These are phyloP conservation scores for Glycine latifolia DNA, from an alignment of 306 rosid genomes.

Conservation along the genomic window DNA sequence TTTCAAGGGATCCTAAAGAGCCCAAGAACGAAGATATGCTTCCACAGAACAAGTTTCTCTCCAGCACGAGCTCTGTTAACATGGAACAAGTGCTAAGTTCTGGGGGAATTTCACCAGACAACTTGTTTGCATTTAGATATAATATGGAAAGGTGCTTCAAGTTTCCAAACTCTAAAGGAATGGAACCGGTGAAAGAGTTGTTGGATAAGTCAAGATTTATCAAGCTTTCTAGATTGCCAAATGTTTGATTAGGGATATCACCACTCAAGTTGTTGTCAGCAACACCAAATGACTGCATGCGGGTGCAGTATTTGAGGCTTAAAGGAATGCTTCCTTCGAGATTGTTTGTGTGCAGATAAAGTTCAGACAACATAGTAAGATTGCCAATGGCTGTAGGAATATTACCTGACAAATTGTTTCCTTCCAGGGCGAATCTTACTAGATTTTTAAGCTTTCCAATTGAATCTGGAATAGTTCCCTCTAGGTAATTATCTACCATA, in stretches of 20 bases:
- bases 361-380: conserved; percentile 35
- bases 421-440: not conserved
- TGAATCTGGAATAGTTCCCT: conserved; percentile 44
- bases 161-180: conserved; percentile 46
- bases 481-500: not conserved
- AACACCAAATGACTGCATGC: not conserved
- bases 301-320: conserved; percentile 11
- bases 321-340: conserved; percentile 40
- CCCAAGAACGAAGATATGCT: conserved; percentile 30
- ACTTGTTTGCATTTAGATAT: not conserved
- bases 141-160: conserved; percentile 34
- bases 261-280: conserved; percentile 28
- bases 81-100: conserved; percentile 26
- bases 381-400: conserved; percentile 37
- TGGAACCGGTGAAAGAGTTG: conserved; percentile 37
- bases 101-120: conserved; percentile 43
- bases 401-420: conserved; percentile 27
- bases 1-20: conserved; percentile 27
- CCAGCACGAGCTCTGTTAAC: not conserved
- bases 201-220: not conserved
- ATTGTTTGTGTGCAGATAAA: not conserved
- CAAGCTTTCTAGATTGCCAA: conserved; percentile 27
- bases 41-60: conserved; percentile 39
- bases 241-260: conserved; percentile 17
- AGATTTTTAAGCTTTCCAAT: conserved; percentile 43